Evolutionary conservation across 176 grass and related monocot species (phyloP), one percentile per base, ranked within the genome.

Genomic region (Carex kokanica): DNA sequence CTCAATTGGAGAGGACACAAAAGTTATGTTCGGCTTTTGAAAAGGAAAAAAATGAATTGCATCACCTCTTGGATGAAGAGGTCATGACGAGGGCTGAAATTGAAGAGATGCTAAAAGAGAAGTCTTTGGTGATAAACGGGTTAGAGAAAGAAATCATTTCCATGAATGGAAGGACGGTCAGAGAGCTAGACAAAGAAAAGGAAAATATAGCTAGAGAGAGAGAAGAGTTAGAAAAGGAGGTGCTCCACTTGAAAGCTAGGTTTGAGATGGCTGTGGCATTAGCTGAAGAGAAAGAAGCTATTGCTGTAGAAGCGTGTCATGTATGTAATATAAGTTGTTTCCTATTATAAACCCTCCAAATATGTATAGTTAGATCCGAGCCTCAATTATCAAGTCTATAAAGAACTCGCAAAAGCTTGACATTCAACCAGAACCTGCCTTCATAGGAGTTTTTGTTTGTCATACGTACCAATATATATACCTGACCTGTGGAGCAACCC

Each of bases 231-330:
- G 73, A 87, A 53, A 83, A 66, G 83, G 91, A 91, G 59, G 80
- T 87, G 84, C 63, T 85, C 43, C 72, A 83, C 31, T 90, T 97
- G 81, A 91, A 67, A 53, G 84, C 89, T 25, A 88, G 84, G 71
- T 86, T 93, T 85, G 94, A 93, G 61, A 93, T 97, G 91, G 60
- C 89, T 55, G 83, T 90, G 84, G 80, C 94, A 86, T 91, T 97
- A 90, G 89, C 89, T 83, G 91, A 97, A 86, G 94, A 97, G 81
- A 93, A 88, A 78, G 94, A 97, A 93, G 94, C 94, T n/a, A 77
- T 90, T 62, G 83, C 89, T 87, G 87, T 91, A 65, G 91, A 97
- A 88, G 87, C 88, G 83, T 81, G 65, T 83, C 91, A 97, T 87
- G 94, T 97, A 93, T 79, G 91, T 79, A 49, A 31, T 55, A 70